Evolutionary conservation across 306 rosid species (phyloP).

Genomic region (Acacia crassicarpa): DNA sequence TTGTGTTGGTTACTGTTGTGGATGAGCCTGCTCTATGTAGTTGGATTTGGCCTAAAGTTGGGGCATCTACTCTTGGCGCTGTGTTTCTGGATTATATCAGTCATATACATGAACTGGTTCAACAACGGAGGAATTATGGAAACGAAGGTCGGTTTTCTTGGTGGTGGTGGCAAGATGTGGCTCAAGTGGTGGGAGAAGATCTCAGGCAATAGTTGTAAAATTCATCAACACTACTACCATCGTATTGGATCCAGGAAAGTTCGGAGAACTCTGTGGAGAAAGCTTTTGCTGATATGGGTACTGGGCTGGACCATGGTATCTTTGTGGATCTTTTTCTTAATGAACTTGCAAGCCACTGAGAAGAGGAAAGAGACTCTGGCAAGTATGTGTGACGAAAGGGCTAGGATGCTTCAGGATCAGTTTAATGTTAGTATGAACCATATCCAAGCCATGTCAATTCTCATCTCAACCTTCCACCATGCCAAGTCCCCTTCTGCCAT

Average conservation of each 20-base stretch:
- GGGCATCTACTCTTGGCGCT: conserved; percentile 83
- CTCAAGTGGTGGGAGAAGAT: conserved; percentile 73
- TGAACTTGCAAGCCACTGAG: conserved; percentile 69
- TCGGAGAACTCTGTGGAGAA: conserved; percentile 54
- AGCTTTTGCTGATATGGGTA: conserved; percentile 65
- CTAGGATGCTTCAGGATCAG: conserved; percentile 97
- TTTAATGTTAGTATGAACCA: conserved; percentile 96
- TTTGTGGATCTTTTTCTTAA: conserved; percentile 57
- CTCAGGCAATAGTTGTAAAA: conserved; percentile 42
- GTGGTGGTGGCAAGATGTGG: conserved; percentile 52
- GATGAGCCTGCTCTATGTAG: conserved; percentile 83
- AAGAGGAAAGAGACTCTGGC: conserved; percentile 88
- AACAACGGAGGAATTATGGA: conserved; percentile 56
- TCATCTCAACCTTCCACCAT: conserved; percentile 92
- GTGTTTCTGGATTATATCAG: conserved; percentile 67
- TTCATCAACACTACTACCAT: conserved; percentile 53
- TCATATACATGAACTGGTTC: conserved; percentile 75
- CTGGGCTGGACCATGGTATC: conserved; percentile 57
- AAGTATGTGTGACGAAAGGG: conserved; percentile 97
- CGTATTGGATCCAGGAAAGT: conserved; percentile 59
- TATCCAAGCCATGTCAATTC: conserved; percentile 94
- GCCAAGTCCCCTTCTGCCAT: conserved; percentile 82
- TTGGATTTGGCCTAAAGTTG: conserved; percentile 77
- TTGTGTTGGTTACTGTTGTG: conserved; percentile 62
- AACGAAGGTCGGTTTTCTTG: conserved; percentile 59